These are phyloP conservation scores for Russula ochroleuca DNA, from an alignment of 768 basidiomycete genomes.

Conservation along the genomic window DNA sequence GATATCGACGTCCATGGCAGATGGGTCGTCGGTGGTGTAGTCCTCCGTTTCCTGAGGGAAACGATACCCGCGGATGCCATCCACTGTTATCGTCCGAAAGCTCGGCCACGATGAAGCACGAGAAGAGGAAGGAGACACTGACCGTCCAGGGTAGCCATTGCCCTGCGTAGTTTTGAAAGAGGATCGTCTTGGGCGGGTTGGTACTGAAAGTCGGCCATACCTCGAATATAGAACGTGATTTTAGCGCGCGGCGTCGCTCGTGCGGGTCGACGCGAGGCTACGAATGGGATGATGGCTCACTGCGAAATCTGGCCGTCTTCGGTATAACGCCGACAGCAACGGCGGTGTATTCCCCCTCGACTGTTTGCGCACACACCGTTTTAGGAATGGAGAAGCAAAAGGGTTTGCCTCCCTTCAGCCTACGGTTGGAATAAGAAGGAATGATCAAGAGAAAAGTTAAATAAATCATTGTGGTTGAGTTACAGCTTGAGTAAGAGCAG, in stretches of 20 bases:
- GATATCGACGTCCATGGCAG: conserved; percentile 41
- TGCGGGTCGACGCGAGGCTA: background rate
- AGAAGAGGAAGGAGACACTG: conserved; percentile 27
- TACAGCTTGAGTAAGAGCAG: too few species aligned
- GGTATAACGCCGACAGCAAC: conserved; percentile 70
- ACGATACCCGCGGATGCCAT: conserved; percentile 63
- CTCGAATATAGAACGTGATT: conserved; percentile 38
- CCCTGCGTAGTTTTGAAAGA: conserved; percentile 58
- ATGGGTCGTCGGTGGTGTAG: conserved; percentile 41
- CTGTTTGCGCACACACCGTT: conserved; percentile 27
- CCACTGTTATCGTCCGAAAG: conserved; percentile 45
- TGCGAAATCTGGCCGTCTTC: conserved; percentile 85
- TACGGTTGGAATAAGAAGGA: too few species aligned
- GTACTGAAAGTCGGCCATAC: conserved; percentile 93
- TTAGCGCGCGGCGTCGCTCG: background rate
- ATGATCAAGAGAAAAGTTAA: too few species aligned
- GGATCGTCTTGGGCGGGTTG: conserved; percentile 71
- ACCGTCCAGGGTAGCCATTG: conserved; percentile 86
- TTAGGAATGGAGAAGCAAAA: too few species aligned
- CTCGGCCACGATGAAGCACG: background rate
- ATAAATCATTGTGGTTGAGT: too few species aligned
- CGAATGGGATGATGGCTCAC: conserved; percentile 43
- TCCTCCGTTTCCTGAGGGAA: conserved; percentile 69
- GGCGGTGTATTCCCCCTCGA: conserved; percentile 66
- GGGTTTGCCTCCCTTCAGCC: too few species aligned